Evolutionary conservation across 2,329 filamentous ascomycete species (phyloP).

Genomic region (Microdochium trichocladiopsis): DNA sequence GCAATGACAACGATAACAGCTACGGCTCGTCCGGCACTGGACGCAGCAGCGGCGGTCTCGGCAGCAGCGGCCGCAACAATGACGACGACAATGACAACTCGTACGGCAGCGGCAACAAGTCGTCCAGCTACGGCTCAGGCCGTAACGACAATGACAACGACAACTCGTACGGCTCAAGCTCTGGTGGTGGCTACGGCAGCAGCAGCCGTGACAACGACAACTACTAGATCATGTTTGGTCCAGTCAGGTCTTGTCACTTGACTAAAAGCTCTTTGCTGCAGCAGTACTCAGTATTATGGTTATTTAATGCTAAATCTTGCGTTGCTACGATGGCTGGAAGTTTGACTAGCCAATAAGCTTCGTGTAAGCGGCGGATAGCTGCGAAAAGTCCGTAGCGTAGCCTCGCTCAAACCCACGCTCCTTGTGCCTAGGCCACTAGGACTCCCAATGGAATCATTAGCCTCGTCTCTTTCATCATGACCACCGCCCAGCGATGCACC

Average conservation of each 20-base stretch:
- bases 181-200: conserved; percentile 24
- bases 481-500: neutral
- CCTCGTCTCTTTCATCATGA: neutral
- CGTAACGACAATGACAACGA: conserved; percentile 1
- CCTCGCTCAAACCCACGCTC: neutral
- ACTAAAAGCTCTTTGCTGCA: too few species aligned
- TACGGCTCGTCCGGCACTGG: neutral
- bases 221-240: conserved; percentile 4
- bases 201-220: conserved; percentile 35
- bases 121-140: neutral
- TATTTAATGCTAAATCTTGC: too few species aligned
- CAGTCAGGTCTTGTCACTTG: neutral
- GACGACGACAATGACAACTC: neutral
- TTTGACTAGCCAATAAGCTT: neutral
- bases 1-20: conserved; percentile 9
- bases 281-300: too few species aligned
- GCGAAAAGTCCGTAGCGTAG: neutral
- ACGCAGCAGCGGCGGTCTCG: neutral
- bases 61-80: neutral
- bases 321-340: neutral
- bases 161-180: neutral
- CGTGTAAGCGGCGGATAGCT: neutral
- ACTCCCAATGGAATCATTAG: neutral
- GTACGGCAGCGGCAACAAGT: neutral
- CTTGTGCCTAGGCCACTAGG: neutral